Base-by-base conservation (phyloP, 306 rosid species). In the Vigna hirtella region DNA sequence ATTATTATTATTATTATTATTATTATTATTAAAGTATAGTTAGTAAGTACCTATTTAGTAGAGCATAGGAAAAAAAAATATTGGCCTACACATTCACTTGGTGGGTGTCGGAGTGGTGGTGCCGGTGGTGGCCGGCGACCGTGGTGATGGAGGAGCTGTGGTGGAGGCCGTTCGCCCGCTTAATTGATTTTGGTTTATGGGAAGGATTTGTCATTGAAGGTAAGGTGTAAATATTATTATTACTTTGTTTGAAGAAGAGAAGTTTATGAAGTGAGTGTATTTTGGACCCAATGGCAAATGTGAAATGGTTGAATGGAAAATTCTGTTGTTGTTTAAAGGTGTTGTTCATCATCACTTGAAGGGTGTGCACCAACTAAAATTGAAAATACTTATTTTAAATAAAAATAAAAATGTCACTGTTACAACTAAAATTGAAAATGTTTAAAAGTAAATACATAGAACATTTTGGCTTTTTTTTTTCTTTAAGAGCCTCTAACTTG, bases 161-260 rank as follows among this genome's bases (percentile, higher is more conserved):
- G 92, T 79, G 87, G 89, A 83, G 80, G 80, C 74, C 14, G 65
- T 87, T 87, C 91, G 87, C 90, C 88, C 83, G 87, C 93, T 70
- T 66, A 20, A 52, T 63, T 77, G 42, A 16, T 32, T 72, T 86
- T 73, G 43, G 52, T 71, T 74, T 79, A 71, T 57, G 66, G 38
- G 15, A 42, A 67, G 15, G 36, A 50, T 81, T 71, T 53, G 36
- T 38, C 22, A 67, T 79, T 70, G 69, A 76, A 59, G 55, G 66
- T 61, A 66, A 67, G 28, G 49, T 90, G 92, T 90, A 72, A 75
- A 85, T 81, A 83, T 70, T 17, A 56, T 26, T 16, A 0, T 42
- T 48, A 50, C 50, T 63, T 77, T 65, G 53, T 78, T 73, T 82
- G 67, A 61, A 15, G 18, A 3, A 49, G 7, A 69, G 55, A 49